Base-by-base conservation (phyloP, 2,329 filamentous ascomycete genomes). In the Arthrobotrys musiformis region DNA sequence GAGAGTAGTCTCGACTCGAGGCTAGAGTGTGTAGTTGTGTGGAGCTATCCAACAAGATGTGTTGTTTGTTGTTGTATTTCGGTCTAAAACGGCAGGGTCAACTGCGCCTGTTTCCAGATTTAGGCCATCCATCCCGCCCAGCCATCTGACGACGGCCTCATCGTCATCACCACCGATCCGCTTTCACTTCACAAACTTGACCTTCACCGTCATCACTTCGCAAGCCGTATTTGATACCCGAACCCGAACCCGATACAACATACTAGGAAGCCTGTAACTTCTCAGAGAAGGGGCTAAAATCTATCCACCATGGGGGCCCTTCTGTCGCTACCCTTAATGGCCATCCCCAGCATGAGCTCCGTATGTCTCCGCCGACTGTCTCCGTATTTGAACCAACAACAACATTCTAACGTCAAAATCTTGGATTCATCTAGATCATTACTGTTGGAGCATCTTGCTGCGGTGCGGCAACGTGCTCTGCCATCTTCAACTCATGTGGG, bases 391-490 rank as follows among this genome's bases (percentile, higher is more conserved):
- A 60, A 28, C 33, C n/a, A 37, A 69, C 50, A 37, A 69, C 50
- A 42, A 68, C 78, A 79, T 63, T 79, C 79, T 63, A 67, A 58
- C 35, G 70, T 22, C 35, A 13, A 22, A 17, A 11, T 9, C n/a
- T 46, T 48, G 42, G 15, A 30, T 64, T 2, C 13, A n/a, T 61
- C 4, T 82, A 94, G 92, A 81, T 96, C 79, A 83, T 93, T 80
- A 93, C 92, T 48, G 90, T 93, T 81, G 91, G 87, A 79, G 93
- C 92, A 79, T 97, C 93, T 82, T 99, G 95, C 85, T 99, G 95
- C 83, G 95, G 95, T 82, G 95, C 95, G 28, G 94, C 95, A 52
- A 97, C 95, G 63, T 98, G 94, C 85, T 97, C 93, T 81, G 94
- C 95, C 83, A 91, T 98, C 58, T 98, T 94, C 86, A 95, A 92